Evolutionary conservation across 345 rosid species (phyloP), one percentile per base, ranked within the genome.

Genomic region (Euphorbia tirucalli): DNA sequence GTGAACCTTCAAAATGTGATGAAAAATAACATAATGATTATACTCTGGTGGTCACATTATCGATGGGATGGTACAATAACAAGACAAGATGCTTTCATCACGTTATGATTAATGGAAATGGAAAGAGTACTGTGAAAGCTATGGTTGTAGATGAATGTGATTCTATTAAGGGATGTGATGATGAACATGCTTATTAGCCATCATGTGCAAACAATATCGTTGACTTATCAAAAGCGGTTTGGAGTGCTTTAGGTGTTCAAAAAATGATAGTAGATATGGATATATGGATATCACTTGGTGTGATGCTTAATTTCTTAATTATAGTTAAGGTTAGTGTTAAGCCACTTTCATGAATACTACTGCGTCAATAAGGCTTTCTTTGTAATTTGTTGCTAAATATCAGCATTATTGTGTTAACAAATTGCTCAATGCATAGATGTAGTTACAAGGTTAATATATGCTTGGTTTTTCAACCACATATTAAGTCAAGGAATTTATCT

Each of bases 71-170:
- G 71, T 66, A 65, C 60, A 22, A 39, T 25, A 57, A 66, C 10
- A 66, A 7, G 56, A 65, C 16, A 7, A 57, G 76, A 24, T 73
- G 76, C 35, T 14, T 27, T 11, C 16, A 65, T 22, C 28, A 39
- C 14, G 30, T 56, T 14, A 65, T 2, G 31, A 65, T 65, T 44
- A 30, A 39, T 11, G 65, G 65, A 30, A 57, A 73, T 18, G 71
- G 71, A 43, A 66, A 11, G 7, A 56, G 57, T 19, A n/a, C n/a
- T n/a, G 71, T 57, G 3, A 56, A 56, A 43, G 76, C 65, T 22
- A n/a, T 22, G 14, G 71, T 56, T 1, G 76, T 56, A 0, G 71
- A 57, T 65, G 70, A 73, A 14, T 73, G 71, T 30, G 70, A 65
- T 55, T 43, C 70, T 3, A 44, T 65, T 4, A 11, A 18, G 64